Evolutionary conservation across 2,329 filamentous ascomycete species (phyloP), one percentile per base, ranked within the genome.

Genomic region (Davidsoniella eucalypti): DNA sequence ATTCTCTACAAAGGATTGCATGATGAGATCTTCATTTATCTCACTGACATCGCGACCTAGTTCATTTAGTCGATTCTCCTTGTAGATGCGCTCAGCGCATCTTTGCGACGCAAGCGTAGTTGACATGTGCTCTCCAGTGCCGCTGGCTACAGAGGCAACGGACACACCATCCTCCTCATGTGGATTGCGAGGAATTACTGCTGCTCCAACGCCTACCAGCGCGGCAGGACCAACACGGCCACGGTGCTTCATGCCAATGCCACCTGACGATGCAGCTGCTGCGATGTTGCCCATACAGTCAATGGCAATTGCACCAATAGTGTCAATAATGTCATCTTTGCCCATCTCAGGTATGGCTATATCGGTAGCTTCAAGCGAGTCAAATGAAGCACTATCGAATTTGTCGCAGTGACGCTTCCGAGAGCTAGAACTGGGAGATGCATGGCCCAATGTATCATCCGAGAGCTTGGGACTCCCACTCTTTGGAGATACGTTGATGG

Each of bases 71-170:
- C 71, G 75, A 45, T 72, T 82, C 57, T 72, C 76, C 56, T 82
- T 76, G 61, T 87, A 94, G 23, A 98, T 72, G 43, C 92, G 78
- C 56, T 90, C 84, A 0, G 88, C 87, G 61, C 87, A 94, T 50
- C 82, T 81, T 52, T 82, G 80, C 5, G 92, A 88, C 9, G 92
- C 90, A 73, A 93, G 82, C 0, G 88, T 93, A 0, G 90, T 95
- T 36, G 87, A 85, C 84, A 98, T 98, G 62, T 98, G 92, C 65
- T 98, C 92, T 44, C 92, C 92, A 2, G 92, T 98, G 25, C 92
- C 92, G 61, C 87, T 94, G 38, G 87, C 93, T 18, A 95, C 87
- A 23, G 82, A 80, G 26, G 87, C 90, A 25, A 94, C 86, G 43
- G 75, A 78, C 6, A 78, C 73, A 43, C 72, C 69, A 2, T 85